A percentile compares a stretch with the other conserved stretches of the same genome.
These are phyloP conservation scores for Salmacisia buchloeana DNA, from an alignment of 1,284 basidiomycete species.

Conservation along the genomic window DNA sequence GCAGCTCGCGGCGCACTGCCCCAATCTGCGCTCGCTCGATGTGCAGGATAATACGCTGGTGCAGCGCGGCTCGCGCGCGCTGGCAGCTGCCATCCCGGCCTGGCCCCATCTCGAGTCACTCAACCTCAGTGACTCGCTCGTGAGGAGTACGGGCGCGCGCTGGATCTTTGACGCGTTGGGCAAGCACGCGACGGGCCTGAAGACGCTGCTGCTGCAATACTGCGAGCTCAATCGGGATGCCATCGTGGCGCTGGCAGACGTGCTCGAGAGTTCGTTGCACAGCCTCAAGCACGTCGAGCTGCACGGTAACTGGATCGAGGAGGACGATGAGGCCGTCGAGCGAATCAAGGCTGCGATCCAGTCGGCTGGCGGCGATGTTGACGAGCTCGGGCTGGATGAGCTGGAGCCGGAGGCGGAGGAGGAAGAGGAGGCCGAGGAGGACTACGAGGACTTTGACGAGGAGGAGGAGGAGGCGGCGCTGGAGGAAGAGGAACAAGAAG, in stretches of 20 bases:
- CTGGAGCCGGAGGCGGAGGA: slow-evolving; percentile 13
- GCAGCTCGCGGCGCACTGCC: slow-evolving; percentile 67
- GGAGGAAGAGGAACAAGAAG: slow-evolving; percentile 31
- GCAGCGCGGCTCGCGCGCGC: slow-evolving; percentile 64
- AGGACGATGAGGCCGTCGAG: slow-evolving; percentile 45
- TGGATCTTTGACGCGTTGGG: slow-evolving; percentile 36
- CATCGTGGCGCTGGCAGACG: slow-evolving; percentile 31
- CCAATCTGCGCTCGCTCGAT: slow-evolving; percentile 71
- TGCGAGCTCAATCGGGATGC: slow-evolving; percentile 43
- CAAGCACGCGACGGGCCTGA: slow-evolving; percentile 34
- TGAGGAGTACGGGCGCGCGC: slow-evolving; percentile 59
- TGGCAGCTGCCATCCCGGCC: slow-evolving; percentile 63
- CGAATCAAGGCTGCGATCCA: slow-evolving; percentile 38
- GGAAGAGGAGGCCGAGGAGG: slow-evolving; percentile 11
- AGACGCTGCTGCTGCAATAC: slow-evolving; percentile 43
- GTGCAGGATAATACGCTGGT: slow-evolving; percentile 95
- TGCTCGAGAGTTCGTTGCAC: slow-evolving; percentile 29
- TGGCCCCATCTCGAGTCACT: slow-evolving; percentile 72
- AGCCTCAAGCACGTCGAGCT: slow-evolving; percentile 39
- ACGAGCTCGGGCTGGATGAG: slow-evolving; percentile 42
- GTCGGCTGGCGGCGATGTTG: slow-evolving; percentile 37
- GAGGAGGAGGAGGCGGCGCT: slow-evolving; percentile 35
- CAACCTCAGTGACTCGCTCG: slow-evolving; percentile 86
- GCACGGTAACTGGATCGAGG: slow-evolving; percentile 49
- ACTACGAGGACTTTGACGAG: slow-evolving; percentile 38